Evolutionary conservation across 352 stramenopile species (phyloP).

Genomic region (Globisporangium lucens): DNA sequence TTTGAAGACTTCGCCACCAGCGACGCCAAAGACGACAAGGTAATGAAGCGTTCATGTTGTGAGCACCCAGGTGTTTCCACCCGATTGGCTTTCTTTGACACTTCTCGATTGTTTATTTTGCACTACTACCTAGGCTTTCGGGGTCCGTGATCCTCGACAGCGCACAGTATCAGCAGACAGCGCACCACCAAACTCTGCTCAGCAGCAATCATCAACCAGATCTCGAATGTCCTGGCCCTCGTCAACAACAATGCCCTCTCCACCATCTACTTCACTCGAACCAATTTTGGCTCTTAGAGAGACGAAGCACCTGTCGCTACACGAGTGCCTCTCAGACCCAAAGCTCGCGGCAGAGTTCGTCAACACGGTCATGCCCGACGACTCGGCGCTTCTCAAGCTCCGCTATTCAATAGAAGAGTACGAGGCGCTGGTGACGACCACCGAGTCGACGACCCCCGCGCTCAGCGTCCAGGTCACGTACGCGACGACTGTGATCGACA

Average conservation of each 20-base stretch:
- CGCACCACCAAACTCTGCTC: not conserved
- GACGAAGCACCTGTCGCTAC: constrained; percentile 19
- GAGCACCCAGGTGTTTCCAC: not conserved
- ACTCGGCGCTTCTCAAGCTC: constrained; percentile 33
- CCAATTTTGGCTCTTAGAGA: not conserved
- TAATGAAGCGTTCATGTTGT: not conserved
- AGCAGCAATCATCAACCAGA: not conserved
- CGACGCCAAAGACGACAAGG: not conserved
- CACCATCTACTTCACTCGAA: not conserved
- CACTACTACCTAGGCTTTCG: not conserved
- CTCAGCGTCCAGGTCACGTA: constrained; percentile 25
- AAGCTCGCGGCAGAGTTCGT: constrained; percentile 47
- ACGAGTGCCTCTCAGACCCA: constrained; percentile 40
- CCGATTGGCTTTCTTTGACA: too few relatives aligned
- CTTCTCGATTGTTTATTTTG: not conserved
- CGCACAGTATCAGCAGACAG: not conserved
- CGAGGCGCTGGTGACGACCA: constrained; percentile 18
- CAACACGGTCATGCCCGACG: constrained; percentile 27
- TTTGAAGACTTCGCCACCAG: constrained; percentile 30
- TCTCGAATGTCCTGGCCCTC: not conserved
- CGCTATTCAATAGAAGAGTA: constrained; percentile 46
- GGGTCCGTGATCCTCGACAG: not conserved
- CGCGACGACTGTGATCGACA: constrained; percentile 31
- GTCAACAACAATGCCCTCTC: not conserved
- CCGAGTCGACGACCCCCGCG: constrained; percentile 5